Percentiles rank a stretch among this genome's conserved stretches.
Conservation (phyloP, 805 yeast species). For the Alloascoidea africana region DNA sequence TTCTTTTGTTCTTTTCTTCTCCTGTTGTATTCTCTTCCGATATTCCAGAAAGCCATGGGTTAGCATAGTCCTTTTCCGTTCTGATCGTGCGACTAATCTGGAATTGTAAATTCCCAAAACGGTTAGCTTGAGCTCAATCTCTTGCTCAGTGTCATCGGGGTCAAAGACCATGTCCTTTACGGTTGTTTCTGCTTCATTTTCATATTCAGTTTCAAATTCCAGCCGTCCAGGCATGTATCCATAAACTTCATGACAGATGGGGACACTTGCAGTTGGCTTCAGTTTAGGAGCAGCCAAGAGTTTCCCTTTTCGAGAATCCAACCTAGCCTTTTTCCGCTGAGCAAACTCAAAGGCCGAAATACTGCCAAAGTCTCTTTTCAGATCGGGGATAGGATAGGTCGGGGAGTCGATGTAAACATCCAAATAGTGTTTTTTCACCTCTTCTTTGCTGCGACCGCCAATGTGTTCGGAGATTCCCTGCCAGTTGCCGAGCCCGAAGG, state of each 20-base stretch:
- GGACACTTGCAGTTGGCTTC: constrained; percentile 85
- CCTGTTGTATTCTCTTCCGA: constrained; percentile 63
- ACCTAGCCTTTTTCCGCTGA: constrained; percentile 46
- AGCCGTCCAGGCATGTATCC: constrained; percentile 98
- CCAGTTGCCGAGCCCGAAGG: constrained; percentile 92
- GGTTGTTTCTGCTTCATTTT: constrained; percentile 89
- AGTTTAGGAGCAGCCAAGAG: constrained; percentile 75
- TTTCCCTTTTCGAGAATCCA: constrained; percentile 48
- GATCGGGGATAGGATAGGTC: constrained; percentile 80
- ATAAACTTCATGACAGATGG: constrained; percentile 92
- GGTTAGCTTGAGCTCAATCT: constrained; percentile 78
- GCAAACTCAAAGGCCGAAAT: constrained; percentile 59
- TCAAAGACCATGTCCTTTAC: constrained; percentile 94
- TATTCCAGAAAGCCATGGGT: constrained; percentile 73
- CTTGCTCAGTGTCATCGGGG: constrained; percentile 79
- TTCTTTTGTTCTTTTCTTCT: constrained; percentile 78
- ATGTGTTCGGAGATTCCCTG: constrained; percentile 95
- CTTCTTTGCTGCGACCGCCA: constrained; percentile 84
- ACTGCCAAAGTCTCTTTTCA: constrained; percentile 51
- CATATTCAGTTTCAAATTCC: constrained; percentile 93
- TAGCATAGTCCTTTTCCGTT: constrained; percentile 70
- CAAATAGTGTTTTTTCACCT: constrained; percentile 74
- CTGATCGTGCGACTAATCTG: constrained; percentile 82
- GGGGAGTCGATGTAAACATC: constrained; percentile 51
- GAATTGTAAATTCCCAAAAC: constrained; percentile 83